These are phyloP conservation scores for Puccinia polysora DNA, from an alignment of 1,284 basidiomycete genomes.

Conservation along the genomic window DNA sequence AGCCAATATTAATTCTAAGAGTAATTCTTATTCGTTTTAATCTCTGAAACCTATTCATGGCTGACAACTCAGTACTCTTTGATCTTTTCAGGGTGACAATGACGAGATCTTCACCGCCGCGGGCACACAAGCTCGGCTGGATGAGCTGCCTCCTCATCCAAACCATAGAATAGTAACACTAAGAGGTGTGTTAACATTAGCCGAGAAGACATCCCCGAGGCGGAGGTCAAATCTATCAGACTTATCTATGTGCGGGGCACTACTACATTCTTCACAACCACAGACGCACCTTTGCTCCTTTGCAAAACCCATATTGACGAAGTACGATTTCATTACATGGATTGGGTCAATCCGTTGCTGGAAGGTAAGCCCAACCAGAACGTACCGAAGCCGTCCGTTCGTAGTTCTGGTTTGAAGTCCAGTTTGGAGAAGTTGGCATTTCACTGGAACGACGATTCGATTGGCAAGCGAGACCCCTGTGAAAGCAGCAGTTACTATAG, in stretches of 20 bases:
- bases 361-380: background rate
- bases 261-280: background rate
- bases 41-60: background rate
- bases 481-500: conserved; percentile 24
- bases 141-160: background rate
- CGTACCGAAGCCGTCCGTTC: background rate
- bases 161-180: background rate
- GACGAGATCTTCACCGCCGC: conserved; percentile 6
- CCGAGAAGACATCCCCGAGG: background rate
- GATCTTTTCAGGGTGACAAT: background rate
- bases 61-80: background rate
- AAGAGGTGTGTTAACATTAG: background rate
- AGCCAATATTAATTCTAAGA: background rate
- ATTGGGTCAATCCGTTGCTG: conserved; percentile 3
- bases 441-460: background rate
- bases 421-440: background rate
- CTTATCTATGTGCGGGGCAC: background rate
- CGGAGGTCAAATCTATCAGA: background rate
- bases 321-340: background rate
- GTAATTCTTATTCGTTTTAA: background rate
- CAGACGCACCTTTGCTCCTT: conserved; percentile 17
- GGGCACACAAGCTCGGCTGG: background rate
- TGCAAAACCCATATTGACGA: conserved; percentile 19
- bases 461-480: conserved; percentile 2
- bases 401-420: background rate